These are phyloP conservation scores for Jasminum sambac DNA, from an alignment of 257 asterid species.

Conservation along the genomic window DNA sequence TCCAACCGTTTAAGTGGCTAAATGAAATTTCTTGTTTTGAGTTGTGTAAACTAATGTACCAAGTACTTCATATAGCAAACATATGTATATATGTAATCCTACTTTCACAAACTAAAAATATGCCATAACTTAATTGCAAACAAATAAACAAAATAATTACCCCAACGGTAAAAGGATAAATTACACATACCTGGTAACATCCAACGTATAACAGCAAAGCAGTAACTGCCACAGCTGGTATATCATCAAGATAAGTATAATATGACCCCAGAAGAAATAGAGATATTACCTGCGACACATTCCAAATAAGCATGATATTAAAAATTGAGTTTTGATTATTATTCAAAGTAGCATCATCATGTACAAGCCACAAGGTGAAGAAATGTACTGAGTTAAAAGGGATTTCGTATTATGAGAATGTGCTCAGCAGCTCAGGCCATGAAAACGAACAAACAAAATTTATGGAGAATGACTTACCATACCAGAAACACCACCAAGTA, in stretches of 20 bases:
- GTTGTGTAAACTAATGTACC: not conserved
- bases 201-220: constrained; percentile 93
- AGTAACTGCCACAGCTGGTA: constrained; percentile 74
- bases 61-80: not conserved
- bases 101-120: constrained; percentile 12
- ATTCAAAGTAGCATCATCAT: not conserved
- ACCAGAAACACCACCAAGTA: constrained; percentile 97
- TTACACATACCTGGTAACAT: constrained; percentile 77
- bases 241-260: constrained; percentile 64
- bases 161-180: not conserved
- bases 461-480: constrained; percentile 56
- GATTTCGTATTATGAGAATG: not conserved
- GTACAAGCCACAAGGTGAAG: not conserved
- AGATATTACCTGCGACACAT: constrained; percentile 66
- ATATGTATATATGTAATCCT: not conserved
- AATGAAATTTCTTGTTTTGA: not conserved
- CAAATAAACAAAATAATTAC: constrained; percentile 3
- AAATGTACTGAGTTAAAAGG: not conserved
- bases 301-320: constrained; percentile 25
- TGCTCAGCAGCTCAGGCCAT: not conserved
- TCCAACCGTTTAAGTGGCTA: not conserved
- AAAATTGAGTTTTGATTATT: not conserved
- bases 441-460: not conserved
- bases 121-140: not conserved
- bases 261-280: constrained; percentile 91